phyloP scores from a whole-genome alignment of 2,329 filamentous ascomycete genomes.

The Leptographium procerum region DNA sequence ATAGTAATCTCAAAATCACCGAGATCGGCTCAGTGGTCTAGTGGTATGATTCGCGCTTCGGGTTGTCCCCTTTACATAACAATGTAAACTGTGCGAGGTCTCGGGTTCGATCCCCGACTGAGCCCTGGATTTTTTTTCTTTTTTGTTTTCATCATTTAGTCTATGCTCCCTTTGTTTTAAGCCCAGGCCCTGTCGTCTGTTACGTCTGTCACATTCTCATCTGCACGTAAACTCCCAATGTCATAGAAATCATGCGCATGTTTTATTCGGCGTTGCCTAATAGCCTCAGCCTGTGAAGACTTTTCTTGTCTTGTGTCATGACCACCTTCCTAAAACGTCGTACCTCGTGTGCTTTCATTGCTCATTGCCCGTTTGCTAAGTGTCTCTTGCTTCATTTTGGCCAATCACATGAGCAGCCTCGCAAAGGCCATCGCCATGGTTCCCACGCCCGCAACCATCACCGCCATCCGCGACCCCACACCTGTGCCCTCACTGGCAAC shows the following conservation, averaged over 20 bases:
- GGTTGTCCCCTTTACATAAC: conserved; percentile 10
- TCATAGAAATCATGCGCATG: too few species aligned
- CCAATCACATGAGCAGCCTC: conserved; percentile 4
- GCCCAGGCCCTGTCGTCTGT: too few species aligned
- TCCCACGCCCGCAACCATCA: background rate
- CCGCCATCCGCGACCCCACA: background rate
- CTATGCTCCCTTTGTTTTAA: too few species aligned
- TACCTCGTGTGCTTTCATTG: background rate
- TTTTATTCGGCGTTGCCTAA: too few species aligned
- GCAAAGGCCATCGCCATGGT: conserved; percentile 7
- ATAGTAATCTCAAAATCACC: too few species aligned
- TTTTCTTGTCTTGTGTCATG: background rate
- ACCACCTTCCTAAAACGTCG: too few species aligned
- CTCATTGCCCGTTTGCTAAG: background rate
- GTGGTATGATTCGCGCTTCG: conserved; percentile 15
- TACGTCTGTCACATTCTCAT: too few species aligned
- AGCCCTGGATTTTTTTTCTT: conserved; percentile 3
- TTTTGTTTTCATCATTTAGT: background rate
- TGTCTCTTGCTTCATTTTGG: background rate
- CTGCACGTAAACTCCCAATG: too few species aligned
- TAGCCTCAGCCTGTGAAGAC: too few species aligned
- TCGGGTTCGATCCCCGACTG: conserved; percentile 15
- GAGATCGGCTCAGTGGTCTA: conserved; percentile 12
- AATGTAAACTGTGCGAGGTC: conserved; percentile 13
- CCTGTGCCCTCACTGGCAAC: background rate